A percentile compares a stretch with the other conserved stretches of the same genome.
phyloP scores from a whole-genome alignment of 306 rosid genomes.

The Cucurbita maxima region DNA sequence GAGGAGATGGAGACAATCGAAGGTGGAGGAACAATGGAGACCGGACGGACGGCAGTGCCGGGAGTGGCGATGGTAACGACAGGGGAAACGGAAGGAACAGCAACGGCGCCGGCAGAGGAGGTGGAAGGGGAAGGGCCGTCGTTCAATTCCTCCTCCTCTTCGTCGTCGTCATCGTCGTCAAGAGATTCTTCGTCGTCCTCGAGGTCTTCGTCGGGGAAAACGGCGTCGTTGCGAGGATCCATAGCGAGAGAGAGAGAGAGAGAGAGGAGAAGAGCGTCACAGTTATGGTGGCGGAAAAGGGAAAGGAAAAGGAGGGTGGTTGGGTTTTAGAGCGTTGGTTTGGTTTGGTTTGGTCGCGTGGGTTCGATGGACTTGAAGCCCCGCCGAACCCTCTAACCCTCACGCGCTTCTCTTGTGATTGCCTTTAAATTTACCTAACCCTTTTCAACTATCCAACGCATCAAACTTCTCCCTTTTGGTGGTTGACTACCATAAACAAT shows the following conservation, averaged over 20 bases:
- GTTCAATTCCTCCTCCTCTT: constrained; percentile 38
- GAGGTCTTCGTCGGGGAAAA: constrained; percentile 44
- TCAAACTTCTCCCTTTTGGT: too few species aligned
- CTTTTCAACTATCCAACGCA: too few species aligned
- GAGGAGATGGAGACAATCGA: background rate
- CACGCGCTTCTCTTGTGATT: background rate
- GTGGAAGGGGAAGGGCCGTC: constrained; percentile 9
- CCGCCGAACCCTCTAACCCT: background rate
- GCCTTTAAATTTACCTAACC: background rate
- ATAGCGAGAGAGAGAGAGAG: constrained; percentile 5
- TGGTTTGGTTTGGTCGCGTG: background rate
- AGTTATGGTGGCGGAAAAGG: background rate
- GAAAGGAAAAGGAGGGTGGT: background rate
- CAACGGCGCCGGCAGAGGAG: constrained; percentile 15
- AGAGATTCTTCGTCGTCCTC: constrained; percentile 54
- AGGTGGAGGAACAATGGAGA: background rate
- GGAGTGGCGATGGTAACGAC: constrained; percentile 13
- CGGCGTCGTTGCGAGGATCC: constrained; percentile 61
- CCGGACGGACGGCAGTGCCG: background rate
- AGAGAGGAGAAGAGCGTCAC: background rate
- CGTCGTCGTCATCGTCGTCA: constrained; percentile 46
- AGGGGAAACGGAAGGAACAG: constrained; percentile 4
- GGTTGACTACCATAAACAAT: too few species aligned
- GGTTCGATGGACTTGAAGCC: background rate
- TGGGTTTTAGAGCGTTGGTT: background rate